Conservation (phyloP, 2,329 filamentous ascomycete genomes). For the Geosmithia flava region DNA sequence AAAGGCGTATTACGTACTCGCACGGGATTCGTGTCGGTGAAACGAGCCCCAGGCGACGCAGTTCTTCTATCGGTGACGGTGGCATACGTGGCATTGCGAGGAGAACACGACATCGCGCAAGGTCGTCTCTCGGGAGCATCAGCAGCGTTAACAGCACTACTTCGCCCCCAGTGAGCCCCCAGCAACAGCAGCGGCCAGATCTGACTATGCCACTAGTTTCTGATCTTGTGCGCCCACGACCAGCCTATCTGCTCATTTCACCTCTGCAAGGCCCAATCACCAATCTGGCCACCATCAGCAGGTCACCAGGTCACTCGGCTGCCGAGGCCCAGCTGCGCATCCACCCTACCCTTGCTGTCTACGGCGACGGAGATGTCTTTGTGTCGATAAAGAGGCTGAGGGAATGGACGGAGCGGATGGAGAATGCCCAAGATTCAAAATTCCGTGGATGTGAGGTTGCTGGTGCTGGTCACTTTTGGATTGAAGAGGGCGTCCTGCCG, state of each 20-base stretch:
- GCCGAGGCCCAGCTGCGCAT: slow-evolving; percentile 43
- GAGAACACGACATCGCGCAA: not conserved
- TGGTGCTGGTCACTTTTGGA: slow-evolving; percentile 52
- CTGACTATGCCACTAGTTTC: slow-evolving; percentile 16
- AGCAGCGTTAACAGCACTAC: not conserved
- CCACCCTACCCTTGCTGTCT: slow-evolving; percentile 56
- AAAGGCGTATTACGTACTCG: slow-evolving; percentile 31
- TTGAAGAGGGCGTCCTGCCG: slow-evolving; percentile 34
- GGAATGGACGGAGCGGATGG: slow-evolving; percentile 50
- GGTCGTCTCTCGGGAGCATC: not conserved
- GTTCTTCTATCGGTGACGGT: slow-evolving; percentile 28
- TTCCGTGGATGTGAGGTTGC: slow-evolving; percentile 36
- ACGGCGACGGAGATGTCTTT: slow-evolving; percentile 65
- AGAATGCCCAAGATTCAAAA: slow-evolving; percentile 19
- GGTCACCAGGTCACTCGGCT: slow-evolving; percentile 8
- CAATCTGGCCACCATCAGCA: slow-evolving; percentile 35
- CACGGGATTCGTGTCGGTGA: slow-evolving; percentile 3
- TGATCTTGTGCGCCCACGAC: slow-evolving; percentile 21
- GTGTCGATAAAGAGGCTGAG: slow-evolving; percentile 52
- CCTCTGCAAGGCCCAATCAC: slow-evolving; percentile 50
- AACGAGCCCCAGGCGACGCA: slow-evolving; percentile 5
- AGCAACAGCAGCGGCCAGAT: slow-evolving; percentile 2
- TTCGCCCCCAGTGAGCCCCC: not conserved
- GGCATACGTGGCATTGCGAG: slow-evolving; percentile 3
- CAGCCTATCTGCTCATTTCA: slow-evolving; percentile 54